Conservation (phyloP, 1,139 yeast genomes). For the Yamadazyma diddensiae region DNA sequence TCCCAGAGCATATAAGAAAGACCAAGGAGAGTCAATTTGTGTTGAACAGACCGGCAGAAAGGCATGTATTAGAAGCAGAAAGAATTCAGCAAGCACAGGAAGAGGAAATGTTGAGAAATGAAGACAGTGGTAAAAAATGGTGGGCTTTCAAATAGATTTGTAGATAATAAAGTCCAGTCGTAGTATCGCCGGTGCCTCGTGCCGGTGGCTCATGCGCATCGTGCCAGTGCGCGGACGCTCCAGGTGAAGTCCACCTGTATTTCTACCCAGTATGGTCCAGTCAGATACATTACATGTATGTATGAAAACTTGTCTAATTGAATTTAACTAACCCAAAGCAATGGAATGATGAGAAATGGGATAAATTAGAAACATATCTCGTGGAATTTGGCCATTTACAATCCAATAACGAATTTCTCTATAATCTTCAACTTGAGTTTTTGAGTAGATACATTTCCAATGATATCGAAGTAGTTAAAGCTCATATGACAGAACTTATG, state of each 20-base stretch:
- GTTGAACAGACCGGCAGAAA: conserved; percentile 66
- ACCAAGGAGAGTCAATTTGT: conserved; percentile 48
- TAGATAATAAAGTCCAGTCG: neutral
- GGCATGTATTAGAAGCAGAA: conserved; percentile 76
- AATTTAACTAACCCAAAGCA: neutral
- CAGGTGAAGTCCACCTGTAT: too few relatives aligned
- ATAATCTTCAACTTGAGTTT: conserved; percentile 15
- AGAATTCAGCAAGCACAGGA: conserved; percentile 67
- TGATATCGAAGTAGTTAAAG: conserved; percentile 10
- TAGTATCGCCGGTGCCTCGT: too few relatives aligned
- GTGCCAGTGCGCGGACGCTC: too few relatives aligned
- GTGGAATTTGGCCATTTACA: conserved; percentile 15
- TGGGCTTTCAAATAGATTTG: neutral
- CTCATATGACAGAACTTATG: conserved; percentile 9
- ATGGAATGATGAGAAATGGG: conserved; percentile 14
- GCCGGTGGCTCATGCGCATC: too few relatives aligned
- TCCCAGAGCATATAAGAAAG: conserved; percentile 36
- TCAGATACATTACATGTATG: too few relatives aligned
- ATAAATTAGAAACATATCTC: conserved; percentile 14
- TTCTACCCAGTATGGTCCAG: too few relatives aligned
- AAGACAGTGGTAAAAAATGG: conserved; percentile 32
- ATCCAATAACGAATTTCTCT: conserved; percentile 11
- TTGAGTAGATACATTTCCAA: conserved; percentile 11
- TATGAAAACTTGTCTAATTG: neutral
- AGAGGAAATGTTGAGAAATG: conserved; percentile 60